phyloP scores from a whole-genome alignment of 495 filamentous ascomycete species.

The Neurospora sp. region DNA sequence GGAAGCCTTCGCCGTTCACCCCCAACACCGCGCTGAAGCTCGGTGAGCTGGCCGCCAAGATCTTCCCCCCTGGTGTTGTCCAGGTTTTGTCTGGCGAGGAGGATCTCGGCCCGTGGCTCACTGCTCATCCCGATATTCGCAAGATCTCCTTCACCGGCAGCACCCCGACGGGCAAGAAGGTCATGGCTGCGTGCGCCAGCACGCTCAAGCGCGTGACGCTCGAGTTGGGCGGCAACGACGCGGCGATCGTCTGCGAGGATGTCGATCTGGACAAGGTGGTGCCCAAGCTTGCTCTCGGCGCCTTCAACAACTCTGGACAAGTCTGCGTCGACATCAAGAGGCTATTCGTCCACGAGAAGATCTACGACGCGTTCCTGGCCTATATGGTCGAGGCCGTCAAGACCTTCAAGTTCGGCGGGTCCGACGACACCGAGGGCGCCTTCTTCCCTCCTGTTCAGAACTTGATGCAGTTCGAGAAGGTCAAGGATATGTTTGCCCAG shows the following conservation, averaged over 20 bases:
- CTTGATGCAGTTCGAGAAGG: slow-evolving; percentile 44
- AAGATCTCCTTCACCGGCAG: slow-evolving; percentile 67
- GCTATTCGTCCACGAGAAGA: slow-evolving; percentile 57
- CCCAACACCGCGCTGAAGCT: slow-evolving; percentile 59
- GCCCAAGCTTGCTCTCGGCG: slow-evolving; percentile 37
- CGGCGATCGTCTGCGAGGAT: slow-evolving; percentile 54
- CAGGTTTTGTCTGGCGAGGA: slow-evolving; percentile 59
- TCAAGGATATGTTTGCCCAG: slow-evolving; percentile 36
- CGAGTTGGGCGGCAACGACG: slow-evolving; percentile 57
- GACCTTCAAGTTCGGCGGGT: slow-evolving; percentile 35
- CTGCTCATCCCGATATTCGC: slow-evolving; percentile 48
- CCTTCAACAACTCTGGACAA: slow-evolving; percentile 53
- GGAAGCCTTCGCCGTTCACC: slow-evolving; percentile 56
- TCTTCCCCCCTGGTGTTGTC: slow-evolving; percentile 58
- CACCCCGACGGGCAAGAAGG: slow-evolving; percentile 50
- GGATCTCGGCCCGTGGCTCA: slow-evolving; percentile 49
- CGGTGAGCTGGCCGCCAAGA: slow-evolving; percentile 47
- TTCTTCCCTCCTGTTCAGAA: slow-evolving; percentile 53
- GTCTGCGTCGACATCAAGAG: slow-evolving; percentile 47
- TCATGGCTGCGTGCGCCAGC: slow-evolving; percentile 49
- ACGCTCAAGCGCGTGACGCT: slow-evolving; percentile 48
- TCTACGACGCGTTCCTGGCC: slow-evolving; percentile 53
- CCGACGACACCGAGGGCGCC: slow-evolving; percentile 29
- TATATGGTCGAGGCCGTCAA: slow-evolving; percentile 47
- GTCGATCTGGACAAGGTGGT: slow-evolving; percentile 53